Conservation (phyloP, 768 basidiomycete genomes). For the Dentipellis fragilis region DNA sequence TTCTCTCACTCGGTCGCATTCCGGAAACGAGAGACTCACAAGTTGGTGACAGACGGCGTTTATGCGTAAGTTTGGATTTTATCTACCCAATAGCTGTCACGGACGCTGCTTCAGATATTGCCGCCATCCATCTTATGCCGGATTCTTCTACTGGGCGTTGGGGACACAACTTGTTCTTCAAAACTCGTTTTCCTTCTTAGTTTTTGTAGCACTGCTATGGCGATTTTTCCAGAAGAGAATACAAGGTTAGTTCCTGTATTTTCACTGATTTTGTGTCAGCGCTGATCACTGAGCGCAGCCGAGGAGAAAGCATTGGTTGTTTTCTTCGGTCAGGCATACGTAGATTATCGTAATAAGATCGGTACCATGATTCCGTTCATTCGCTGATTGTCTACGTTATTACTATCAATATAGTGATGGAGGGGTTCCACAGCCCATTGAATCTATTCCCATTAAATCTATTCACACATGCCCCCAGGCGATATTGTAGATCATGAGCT, state of each 20-base stretch:
- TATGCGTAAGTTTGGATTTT: constrained; percentile 54
- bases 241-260: constrained; percentile 42
- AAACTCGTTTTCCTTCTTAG: constrained; percentile 65
- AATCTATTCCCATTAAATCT: too few species aligned
- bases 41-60: constrained; percentile 79
- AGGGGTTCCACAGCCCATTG: too few species aligned
- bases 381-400: constrained; percentile 18
- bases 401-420: not conserved
- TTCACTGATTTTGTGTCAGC: not conserved
- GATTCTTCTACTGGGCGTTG: constrained; percentile 97
- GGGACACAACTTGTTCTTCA: constrained; percentile 89
- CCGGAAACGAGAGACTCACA: constrained; percentile 62
- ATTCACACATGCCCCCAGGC: too few species aligned
- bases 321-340: constrained; percentile 89
- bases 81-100: constrained; percentile 1
- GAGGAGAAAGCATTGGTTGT: constrained; percentile 72
- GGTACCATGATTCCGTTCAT: constrained; percentile 88
- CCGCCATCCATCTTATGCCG: constrained; percentile 93
- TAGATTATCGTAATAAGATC: constrained; percentile 62
- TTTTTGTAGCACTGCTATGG: constrained; percentile 66
- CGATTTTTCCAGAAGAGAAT: constrained; percentile 81
- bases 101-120: constrained; percentile 44
- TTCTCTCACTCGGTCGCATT: constrained; percentile 87
- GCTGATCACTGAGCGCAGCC: constrained; percentile 29
- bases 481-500: not conserved